Percentiles rank a stretch among this genome's conserved stretches.
Conservation (phyloP, 257 asterid genomes). For the Scutellaria galericulata region DNA sequence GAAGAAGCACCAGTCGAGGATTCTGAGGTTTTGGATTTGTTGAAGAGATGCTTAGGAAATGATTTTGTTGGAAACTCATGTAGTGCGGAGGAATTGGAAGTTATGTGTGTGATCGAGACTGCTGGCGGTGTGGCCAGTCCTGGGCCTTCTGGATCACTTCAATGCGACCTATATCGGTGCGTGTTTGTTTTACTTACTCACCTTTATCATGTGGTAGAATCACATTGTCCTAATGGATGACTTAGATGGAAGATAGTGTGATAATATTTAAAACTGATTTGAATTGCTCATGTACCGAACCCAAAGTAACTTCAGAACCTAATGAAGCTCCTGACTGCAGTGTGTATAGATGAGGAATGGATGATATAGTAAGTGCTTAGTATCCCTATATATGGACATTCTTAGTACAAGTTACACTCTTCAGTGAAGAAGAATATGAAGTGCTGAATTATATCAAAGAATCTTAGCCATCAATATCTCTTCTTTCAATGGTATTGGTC, state of each 20-base stretch:
- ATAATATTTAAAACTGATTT: conserved; percentile 17
- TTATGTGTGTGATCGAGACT: conserved; percentile 83
- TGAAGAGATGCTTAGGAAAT: conserved; percentile 62
- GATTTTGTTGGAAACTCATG: conserved; percentile 32
- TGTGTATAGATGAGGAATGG: conserved; percentile 7
- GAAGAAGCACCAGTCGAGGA: conserved; percentile 74
- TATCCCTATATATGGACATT: conserved; percentile 10
- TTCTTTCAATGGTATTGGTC: conserved; percentile 3
- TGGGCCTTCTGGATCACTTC: conserved; percentile 92
- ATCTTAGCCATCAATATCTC: background rate
- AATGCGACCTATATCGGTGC: conserved; percentile 87
- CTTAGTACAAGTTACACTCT: background rate
- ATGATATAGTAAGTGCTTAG: background rate
- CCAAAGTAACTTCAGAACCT: conserved; percentile 16
- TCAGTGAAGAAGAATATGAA: conserved; percentile 1
- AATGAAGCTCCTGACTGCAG: conserved; percentile 7
- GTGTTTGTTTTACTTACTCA: conserved; percentile 19
- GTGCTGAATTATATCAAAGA: conserved; percentile 14
- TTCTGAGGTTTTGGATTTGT: conserved; percentile 61
- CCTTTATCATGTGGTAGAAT: conserved; percentile 9
- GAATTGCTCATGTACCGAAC: conserved; percentile 14
- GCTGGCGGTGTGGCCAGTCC: conserved; percentile 99
- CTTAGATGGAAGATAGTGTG: conserved; percentile 4
- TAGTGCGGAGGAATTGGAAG: conserved; percentile 42
- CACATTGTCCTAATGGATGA: background rate